phyloP scores from a whole-genome alignment of 805 yeast species.

The Candida broadrunensis region DNA sequence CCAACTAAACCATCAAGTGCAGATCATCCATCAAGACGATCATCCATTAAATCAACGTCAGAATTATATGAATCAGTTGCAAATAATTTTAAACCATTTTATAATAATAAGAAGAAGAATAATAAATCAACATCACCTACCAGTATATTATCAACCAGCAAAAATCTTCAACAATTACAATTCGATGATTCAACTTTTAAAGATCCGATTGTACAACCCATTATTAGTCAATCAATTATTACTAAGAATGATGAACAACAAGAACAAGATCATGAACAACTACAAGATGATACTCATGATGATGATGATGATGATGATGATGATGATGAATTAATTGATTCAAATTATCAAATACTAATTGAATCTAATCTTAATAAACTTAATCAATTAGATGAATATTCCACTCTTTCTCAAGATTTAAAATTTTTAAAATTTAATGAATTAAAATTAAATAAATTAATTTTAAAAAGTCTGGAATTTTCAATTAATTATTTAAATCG shows the following conservation, averaged over 20 bases:
- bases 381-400: constrained; percentile 6
- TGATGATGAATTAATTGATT: constrained; percentile 1
- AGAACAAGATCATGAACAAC: too few species aligned
- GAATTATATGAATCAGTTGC: background rate
- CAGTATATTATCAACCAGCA: background rate
- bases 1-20: background rate
- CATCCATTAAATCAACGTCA: too few species aligned
- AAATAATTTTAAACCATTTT: background rate
- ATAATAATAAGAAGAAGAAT: too few species aligned
- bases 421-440: constrained; percentile 16
- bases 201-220: too few species aligned
- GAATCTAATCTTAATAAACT: constrained; percentile 5
- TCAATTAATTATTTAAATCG: constrained; percentile 33
- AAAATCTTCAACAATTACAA: background rate
- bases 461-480: constrained; percentile 17
- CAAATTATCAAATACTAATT: constrained; percentile 2
- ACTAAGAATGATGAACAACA: too few species aligned
- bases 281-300: too few species aligned
- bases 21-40: background rate
- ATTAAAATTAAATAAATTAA: constrained; percentile 11
- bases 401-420: constrained; percentile 7
- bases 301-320: too few species aligned
- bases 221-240: too few species aligned
- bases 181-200: background rate
- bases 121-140: background rate